Percentiles rank a stretch among this genome's conserved stretches.
phyloP scores from a whole-genome alignment of 306 rosid genomes.

The Mimosa bimucronata region DNA sequence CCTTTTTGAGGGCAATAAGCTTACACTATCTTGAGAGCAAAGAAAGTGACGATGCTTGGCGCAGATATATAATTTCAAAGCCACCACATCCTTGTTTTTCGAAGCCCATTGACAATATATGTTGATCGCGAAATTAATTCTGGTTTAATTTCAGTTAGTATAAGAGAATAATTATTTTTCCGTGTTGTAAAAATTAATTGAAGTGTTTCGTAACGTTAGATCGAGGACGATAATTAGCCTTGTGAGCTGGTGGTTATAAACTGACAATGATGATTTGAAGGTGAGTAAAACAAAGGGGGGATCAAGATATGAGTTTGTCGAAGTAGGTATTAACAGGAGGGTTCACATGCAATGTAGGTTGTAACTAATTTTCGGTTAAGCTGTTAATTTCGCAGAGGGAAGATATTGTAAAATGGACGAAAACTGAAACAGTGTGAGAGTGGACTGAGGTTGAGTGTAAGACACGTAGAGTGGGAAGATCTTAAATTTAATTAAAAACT shows the following conservation, averaged over 20 bases:
- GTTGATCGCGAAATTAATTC: background rate
- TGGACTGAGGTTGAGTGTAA: background rate
- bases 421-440: constrained; percentile 36
- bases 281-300: background rate
- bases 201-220: background rate
- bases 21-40: background rate
- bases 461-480: constrained; percentile 20
- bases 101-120: background rate
- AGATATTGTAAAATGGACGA: constrained; percentile 6
- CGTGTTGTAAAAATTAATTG: background rate
- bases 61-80: background rate
- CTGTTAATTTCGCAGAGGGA: constrained; percentile 12
- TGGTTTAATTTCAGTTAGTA: background rate
- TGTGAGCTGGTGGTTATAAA: background rate
- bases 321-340: background rate
- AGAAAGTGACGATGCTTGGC: background rate
- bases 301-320: background rate
- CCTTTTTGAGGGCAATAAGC: background rate
- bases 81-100: background rate
- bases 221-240: background rate
- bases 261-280: background rate
- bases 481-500: constrained; percentile 18
- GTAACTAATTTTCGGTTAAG: constrained; percentile 35
- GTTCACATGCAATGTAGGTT: background rate
- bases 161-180: background rate